Percentiles rank a stretch among this genome's conserved stretches.
Evolutionary conservation across 495 filamentous ascomycete genomes (phyloP).

Genomic region (Neurospora sp.): DNA sequence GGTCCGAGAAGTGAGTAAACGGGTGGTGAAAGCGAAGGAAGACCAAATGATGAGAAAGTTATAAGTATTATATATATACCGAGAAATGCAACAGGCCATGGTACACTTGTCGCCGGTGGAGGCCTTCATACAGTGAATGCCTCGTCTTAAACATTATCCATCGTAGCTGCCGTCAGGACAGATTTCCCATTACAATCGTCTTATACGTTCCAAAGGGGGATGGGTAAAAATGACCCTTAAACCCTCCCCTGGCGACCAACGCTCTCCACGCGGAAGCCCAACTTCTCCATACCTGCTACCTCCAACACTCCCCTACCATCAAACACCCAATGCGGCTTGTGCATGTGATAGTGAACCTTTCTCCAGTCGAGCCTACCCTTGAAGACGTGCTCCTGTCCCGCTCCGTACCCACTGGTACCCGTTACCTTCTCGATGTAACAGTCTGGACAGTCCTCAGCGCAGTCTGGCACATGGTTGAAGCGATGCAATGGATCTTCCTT

Average conservation of each 20-base stretch:
- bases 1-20: too few relatives aligned
- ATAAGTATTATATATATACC: neutral
- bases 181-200: neutral
- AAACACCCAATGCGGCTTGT: slow-evolving; percentile 56
- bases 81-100: neutral
- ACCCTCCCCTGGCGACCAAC: slow-evolving; percentile 29
- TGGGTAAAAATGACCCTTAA: neutral
- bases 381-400: slow-evolving; percentile 15
- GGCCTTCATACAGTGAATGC: neutral
- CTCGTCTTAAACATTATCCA: neutral
- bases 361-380: slow-evolving; percentile 40
- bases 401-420: slow-evolving; percentile 14
- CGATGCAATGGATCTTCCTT: slow-evolving; percentile 17
- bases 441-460: slow-evolving; percentile 26
- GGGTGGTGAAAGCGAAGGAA: neutral
- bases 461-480: slow-evolving; percentile 24
- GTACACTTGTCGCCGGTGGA: neutral
- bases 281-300: slow-evolving; percentile 37
- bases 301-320: slow-evolving; percentile 59
- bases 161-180: neutral
- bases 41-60: neutral
- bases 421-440: slow-evolving; percentile 21
- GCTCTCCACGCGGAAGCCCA: slow-evolving; percentile 48
- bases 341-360: slow-evolving; percentile 43
- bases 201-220: neutral